Conservation (phyloP, 306 rosid genomes). For the Trifolium subterraneum region DNA sequence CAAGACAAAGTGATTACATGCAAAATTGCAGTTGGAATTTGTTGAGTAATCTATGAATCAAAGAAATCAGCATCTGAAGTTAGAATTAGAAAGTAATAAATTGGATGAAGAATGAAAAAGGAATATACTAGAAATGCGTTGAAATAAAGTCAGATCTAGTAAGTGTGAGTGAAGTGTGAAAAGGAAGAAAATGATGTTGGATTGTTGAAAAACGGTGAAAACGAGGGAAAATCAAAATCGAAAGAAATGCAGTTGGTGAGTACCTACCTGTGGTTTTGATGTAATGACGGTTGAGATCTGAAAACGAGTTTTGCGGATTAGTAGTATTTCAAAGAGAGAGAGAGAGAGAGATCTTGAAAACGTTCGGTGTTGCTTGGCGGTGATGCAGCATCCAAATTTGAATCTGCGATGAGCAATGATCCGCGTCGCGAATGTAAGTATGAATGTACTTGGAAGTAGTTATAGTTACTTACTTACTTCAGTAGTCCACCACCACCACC, state of each 20-base stretch:
- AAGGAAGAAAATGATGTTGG: conserved; percentile 23
- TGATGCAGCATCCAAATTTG: neutral
- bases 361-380: neutral
- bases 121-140: neutral
- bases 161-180: neutral
- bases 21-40: conserved; percentile 33
- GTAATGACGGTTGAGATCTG: conserved; percentile 49
- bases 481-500: neutral
- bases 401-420: neutral
- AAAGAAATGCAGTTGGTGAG: conserved; percentile 21
- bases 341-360: conserved; percentile 35
- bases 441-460: too few species aligned
- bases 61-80: conserved; percentile 25
- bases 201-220: conserved; percentile 32
- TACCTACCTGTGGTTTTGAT: conserved; percentile 30
- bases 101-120: neutral
- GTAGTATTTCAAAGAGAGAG: conserved; percentile 6
- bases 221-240: neutral
- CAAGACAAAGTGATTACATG: conserved; percentile 25
- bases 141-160: conserved; percentile 55
- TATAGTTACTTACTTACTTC: neutral
- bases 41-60: neutral
- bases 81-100: neutral
- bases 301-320: conserved; percentile 23
- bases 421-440: too few species aligned